These are phyloP conservation scores for Ophiostoma ulmi DNA, from an alignment of 2,329 filamentous ascomycete genomes.

Conservation along the genomic window DNA sequence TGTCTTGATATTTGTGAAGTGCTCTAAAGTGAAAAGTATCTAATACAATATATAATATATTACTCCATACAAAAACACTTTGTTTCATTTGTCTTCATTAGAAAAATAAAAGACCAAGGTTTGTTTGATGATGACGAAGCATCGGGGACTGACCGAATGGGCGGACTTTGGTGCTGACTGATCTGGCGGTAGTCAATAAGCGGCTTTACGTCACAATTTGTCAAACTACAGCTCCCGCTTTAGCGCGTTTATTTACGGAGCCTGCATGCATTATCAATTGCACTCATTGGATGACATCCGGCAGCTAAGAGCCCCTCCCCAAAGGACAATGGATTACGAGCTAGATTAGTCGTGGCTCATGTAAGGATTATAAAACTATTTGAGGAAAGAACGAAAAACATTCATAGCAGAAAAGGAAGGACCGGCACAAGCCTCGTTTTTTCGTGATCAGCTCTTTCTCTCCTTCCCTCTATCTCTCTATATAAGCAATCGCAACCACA, in stretches of 20 bases:
- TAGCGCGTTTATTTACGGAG: constrained; percentile 4
- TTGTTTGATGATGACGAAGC: not conserved
- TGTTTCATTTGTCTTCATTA: no score
- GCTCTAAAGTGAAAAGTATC: no score
- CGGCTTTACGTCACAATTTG: constrained; percentile 27
- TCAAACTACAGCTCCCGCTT: not conserved
- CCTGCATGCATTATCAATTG: constrained; percentile 4
- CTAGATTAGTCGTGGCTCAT: constrained; percentile 14
- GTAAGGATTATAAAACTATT: constrained; percentile 18
- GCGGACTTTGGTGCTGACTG: not conserved
- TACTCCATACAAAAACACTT: no score
- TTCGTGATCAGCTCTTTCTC: not conserved
- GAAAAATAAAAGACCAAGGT: not conserved
- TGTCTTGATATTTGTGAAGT: no score
- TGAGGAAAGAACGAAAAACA: not conserved
- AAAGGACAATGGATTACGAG: not conserved
- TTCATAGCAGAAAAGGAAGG: not conserved
- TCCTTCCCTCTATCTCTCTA: not conserved
- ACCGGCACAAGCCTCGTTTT: not conserved
- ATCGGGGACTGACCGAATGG: not conserved
- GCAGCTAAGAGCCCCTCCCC: not conserved
- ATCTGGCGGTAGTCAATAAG: not conserved
- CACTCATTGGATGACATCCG: not conserved
- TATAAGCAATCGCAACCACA: not conserved
- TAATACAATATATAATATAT: no score